These are phyloP conservation scores for Fusarium goolgardi DNA, from an alignment of 2,329 filamentous ascomycete species.

Conservation along the genomic window DNA sequence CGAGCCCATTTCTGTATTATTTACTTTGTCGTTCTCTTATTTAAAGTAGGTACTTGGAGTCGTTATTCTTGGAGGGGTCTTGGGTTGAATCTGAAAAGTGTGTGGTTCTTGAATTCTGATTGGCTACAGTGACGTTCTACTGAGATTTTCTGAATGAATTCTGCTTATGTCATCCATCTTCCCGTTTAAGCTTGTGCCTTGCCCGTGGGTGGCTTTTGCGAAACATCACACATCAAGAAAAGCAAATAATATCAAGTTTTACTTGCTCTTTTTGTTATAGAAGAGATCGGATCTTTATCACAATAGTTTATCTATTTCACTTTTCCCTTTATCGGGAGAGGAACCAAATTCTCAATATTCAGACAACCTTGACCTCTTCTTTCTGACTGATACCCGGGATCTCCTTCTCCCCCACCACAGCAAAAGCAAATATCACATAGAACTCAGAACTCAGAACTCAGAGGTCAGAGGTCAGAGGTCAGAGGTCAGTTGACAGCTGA, in stretches of 20 bases:
- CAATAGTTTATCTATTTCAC: background rate
- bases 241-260: slow-evolving; percentile 20
- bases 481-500: background rate
- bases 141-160: slow-evolving; percentile 34
- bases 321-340: background rate
- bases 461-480: too few relatives aligned
- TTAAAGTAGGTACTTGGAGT: background rate
- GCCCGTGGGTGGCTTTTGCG: slow-evolving; percentile 11
- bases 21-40: slow-evolving; percentile 12
- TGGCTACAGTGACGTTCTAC: slow-evolving; percentile 46
- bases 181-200: background rate
- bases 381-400: slow-evolving; percentile 16
- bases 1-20: slow-evolving; percentile 46
- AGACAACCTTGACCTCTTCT: background rate
- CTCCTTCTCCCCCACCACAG: slow-evolving; percentile 9
- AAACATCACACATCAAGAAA: slow-evolving; percentile 35
- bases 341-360: background rate
- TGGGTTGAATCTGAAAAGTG: slow-evolving; percentile 52
- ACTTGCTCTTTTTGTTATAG: background rate
- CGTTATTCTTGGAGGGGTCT: slow-evolving; percentile 22
- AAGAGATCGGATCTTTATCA: background rate
- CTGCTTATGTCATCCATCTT: slow-evolving; percentile 47
- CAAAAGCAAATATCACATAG: slow-evolving; percentile 32
- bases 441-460: background rate
- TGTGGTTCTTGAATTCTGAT: slow-evolving; percentile 51